Base-by-base conservation (phyloP, 441 rosid genomes). In the Biscutella laevigata region DNA sequence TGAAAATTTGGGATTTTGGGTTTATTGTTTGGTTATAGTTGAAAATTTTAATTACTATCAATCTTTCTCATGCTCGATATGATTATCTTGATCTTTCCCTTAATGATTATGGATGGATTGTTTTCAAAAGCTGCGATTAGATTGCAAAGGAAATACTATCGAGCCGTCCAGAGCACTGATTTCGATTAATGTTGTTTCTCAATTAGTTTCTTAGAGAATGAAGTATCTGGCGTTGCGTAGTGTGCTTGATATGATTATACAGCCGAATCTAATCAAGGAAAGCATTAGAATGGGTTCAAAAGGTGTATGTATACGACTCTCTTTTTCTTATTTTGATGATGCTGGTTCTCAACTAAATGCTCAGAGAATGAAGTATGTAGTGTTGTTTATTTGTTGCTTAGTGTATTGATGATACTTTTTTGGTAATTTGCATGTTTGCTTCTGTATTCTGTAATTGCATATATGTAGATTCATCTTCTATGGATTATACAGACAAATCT, bases 401-500 rank as follows among this genome's bases (percentile, higher is more conserved):
- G 26, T 13, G 36, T 4, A 1, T 27, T 11, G n/a, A 6, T 39
- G 4, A 24, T 9, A 5, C 9, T 35, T 5, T 8, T 13, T 3
- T 8, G 4, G 13, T 34, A 2, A 1, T 2, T 24, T 5, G 7
- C 37, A 27, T 54, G 39, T 27, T 39, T 20, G 8, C n/a, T n/a
- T n/a, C n/a, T n/a, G n/a, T n/a, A 40, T 19, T 39, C 8, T 39
- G 10, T 38, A 11, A 37, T 11, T 53, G 12, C 0, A n/a, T 11
- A 1, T 1, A 19, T 33, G 41, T 15, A 47, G 52, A 39, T 56
- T 57, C 6, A 4, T 33, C 22, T 40, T 32, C 30, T 42, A 17
- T 3, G 47, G 41, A 29, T 29, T 30, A 6, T 69, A 66, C 78
- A 92, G 99, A 88, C 99, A 21, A 92, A 92, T 81, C 72, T 92